Evolutionary conservation across 2,329 filamentous ascomycete genomes (phyloP), one percentile per base, ranked within the genome.

Genomic region (Colletotrichum sp.): DNA sequence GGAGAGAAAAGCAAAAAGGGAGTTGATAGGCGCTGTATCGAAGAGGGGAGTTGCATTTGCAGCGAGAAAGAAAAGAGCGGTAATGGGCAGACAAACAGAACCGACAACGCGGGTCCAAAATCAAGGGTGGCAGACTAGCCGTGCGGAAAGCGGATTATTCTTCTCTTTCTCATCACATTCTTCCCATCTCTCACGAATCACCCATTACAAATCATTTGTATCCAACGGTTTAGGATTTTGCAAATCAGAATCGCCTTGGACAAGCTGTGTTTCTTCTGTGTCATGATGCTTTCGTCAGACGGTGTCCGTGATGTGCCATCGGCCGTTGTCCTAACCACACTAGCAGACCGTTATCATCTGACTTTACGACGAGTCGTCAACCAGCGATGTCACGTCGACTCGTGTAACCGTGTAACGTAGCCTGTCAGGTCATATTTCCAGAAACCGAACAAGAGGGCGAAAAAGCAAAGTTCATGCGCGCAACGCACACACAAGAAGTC

Each of bases 141-240:
- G 32, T 63, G 64, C 43, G 26, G 57, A 75, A 75, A 67, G 73
- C 70, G 63, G 64, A 75, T 73, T 75, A 66, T 68, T 48, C 64
- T 64, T 74, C 60, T 32, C 32, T 64, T 73, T 72, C 70, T 67
- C 73, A 67, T 68, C 43, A 73, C 57, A 57, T 72, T 73, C 55
- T 72, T 72, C 69, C 68, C 55, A 75, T 75, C 73, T 63, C 61
- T 73, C 55, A 73, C 43, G 70, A 75, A 72, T n/a, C 70, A 72
- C 34, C 39, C 43, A 73, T 32, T 30, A 72, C 55, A 55, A 48
- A 48, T 48, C 39, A 52, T 9, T 57, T 67, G 26, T 43, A 63
- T 26, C 69, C 30, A 63, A 34, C 39, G 55, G 36, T 36, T 55
- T 55, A 63, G 55, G 18, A 30, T 70, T 74, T 24, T 55, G 28